Evolutionary conservation across 2,329 filamentous ascomycete species (phyloP), one percentile per base, ranked within the genome.

Genomic region (Tolypocladium guangdongense): DNA sequence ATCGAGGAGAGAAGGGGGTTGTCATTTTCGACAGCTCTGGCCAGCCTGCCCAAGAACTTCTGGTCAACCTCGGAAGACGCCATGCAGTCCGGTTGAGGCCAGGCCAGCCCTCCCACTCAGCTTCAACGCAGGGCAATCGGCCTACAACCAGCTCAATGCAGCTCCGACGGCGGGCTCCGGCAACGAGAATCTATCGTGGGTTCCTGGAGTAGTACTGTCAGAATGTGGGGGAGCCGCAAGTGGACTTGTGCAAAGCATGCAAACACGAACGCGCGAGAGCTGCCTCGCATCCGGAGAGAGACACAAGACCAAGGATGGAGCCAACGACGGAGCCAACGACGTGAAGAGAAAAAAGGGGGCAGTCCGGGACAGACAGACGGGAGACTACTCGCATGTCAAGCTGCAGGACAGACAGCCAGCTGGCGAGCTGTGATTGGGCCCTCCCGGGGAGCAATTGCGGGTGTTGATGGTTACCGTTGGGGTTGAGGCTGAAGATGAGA

Each of bases 41-140:
- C 92, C 67, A 96, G 85, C 66, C 84, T 86, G 72, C 90, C 90
- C 64, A 99, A 80, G 72, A 95, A 96, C 74, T 97, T 99, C 74
- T 96, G 91, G 70, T 99, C 93, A 57, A 97, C 90, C 73, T 96
- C 90, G 56, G 90, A 93, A 67, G 91, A 93, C 73, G 93, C 93
- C 93, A 97, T 99, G 58, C 66, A 65, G 63, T 52, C 45, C 2
- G 32, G 2, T 35, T 38, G 38, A 18, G 27, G 45, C 49, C 52
- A 43, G 30, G 11, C 47, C 52, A 48, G 18, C 20, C 38, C 39
- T 53, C 49, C 35, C 41, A 39, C 27, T 52, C 50, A 47, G 38
- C 51, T 20, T 50, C 47, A 22, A 30, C 16, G 37, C 47, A 38
- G 24, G 11, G 11, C 8, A 30, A 35, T 30, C 7, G 41, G 12